Evolutionary conservation across 2,329 filamentous ascomycete genomes (phyloP), one percentile per base, ranked within the genome.

Genomic region (Trichoderma endophyticum): DNA sequence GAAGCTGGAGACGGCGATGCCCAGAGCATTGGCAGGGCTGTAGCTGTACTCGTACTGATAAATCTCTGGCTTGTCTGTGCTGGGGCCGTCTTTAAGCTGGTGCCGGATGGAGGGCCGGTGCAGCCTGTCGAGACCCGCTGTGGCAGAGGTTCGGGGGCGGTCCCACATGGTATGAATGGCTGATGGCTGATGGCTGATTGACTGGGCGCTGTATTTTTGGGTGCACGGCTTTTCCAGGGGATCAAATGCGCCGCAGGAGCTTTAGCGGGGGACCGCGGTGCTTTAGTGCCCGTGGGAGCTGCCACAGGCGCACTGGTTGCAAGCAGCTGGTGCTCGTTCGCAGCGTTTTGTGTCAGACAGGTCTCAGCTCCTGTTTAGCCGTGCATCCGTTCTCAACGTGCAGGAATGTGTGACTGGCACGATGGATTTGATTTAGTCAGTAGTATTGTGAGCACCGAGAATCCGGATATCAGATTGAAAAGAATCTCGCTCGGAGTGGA

Each of bases 1-100:
- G 48, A 39, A 26, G 60, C 21, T 18, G 57, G 57, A 60, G 34
- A 67, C 12, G 30, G 59, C 57, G 57, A 64, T 72, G 51, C 71
- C 74, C 39, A 81, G 77, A 28, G 76, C 77, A 75, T 78, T 76
- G 61, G 80, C 75, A 56, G 78, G 75, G 68, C 75, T 76, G 60
- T 77, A 68, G 68, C 75, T 76, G 60, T 77, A 68, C 39, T 32
- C 34, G 57, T 39, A 6, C 57, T 2, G 57, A 34, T 34, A 34
- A 60, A 60, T 60, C 30, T 60, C 57, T 34, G 30, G 59, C 36
- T 51, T 60, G 54, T 69, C 66, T 34, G 57, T 34, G 57, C 67
- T 51, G 39, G 36, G 57, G 67, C 32, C 18, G 14, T 69, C 43
- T 43, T 54, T 36, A 61, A 56, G 69, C 34, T 36, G 34, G 34